Base-by-base conservation (phyloP, 305 asterid genomes). In the Plantago lanceolata region DNA sequence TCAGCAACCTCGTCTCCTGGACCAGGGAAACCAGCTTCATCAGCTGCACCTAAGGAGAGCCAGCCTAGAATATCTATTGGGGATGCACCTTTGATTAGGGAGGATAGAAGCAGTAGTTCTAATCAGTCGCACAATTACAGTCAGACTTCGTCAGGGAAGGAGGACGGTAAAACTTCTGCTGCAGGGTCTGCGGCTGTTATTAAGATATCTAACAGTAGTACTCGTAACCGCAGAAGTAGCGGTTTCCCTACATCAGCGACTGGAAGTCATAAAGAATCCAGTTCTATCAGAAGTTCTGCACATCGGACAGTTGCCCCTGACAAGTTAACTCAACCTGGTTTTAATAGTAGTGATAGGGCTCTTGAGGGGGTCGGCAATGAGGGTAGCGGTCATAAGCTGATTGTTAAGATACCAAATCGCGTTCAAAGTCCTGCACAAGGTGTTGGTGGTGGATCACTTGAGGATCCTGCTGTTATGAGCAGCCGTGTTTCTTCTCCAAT, bases 401-500 rank as follows among this genome's bases (percentile, higher is more conserved):
- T 86, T 60, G 90, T 80, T 37, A 84, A 82, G 77, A 66, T 86
- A 55, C 77, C 88, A 51, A 84, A 77, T 63, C 64, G 74, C 19
- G 80, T 75, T 2, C 76, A 79, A 12, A 77, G 82, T 71, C 89
- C 89, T 71, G 82, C 79, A 16, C 87, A 69, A 65, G 76, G 81
- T 53, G 74, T 50, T 19, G 72, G 71, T 66, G 84, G 78, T 53
- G 88, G 72, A 51, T 80, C 84, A n/a, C 63, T 61, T 6, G 95
- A 79, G 60, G 91, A 86, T 63, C 72, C 80, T 61, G 68, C 76
- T 20, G 61, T 68, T 61, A 68, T 64, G 76, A 76, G 73, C 67
- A 82, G 84, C 73, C 73, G 71, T 47, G 85, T 73, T 75, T 82
- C 94, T 68, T 80, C 87, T 68, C 87, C 87, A 12, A 76, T 69